A percentile compares a stretch with the other conserved stretches of the same genome.
Conservation (phyloP, 2,329 filamentous ascomycete species). For the Clonostachys sp. region DNA sequence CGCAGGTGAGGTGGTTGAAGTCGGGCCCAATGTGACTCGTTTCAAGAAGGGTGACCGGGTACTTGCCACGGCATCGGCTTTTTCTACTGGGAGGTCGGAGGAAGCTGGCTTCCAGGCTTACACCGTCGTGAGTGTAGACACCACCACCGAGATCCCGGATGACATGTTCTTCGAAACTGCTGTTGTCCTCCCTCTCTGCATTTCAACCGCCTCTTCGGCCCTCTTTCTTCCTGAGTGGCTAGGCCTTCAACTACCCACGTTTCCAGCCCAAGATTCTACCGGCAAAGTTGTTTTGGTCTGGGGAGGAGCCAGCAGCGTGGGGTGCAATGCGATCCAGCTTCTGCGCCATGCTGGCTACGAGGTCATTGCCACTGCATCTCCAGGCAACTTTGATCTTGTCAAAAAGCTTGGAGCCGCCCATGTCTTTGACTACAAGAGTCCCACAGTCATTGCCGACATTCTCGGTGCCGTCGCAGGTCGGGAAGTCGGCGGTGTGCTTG, state of each 20-base stretch:
- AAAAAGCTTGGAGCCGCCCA: conserved; percentile 35
- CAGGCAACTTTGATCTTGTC: conserved; percentile 22
- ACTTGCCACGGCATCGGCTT: too few species aligned
- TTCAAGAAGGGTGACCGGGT: conserved; percentile 44
- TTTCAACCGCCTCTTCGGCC: too few species aligned
- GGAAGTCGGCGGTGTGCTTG: too few species aligned
- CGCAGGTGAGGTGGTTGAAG: conserved; percentile 36
- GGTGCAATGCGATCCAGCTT: conserved; percentile 41
- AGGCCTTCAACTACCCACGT: too few species aligned
- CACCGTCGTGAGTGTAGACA: conserved; percentile 28
- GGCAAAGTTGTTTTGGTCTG: conserved; percentile 35
- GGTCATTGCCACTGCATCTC: conserved; percentile 28
- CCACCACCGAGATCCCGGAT: conserved; percentile 38
- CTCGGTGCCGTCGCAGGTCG: neutral
- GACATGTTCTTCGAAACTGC: conserved; percentile 40
- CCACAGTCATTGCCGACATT: conserved; percentile 14
- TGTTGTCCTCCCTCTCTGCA: neutral
- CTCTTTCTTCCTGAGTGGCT: too few species aligned
- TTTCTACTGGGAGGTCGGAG: conserved; percentile 28
- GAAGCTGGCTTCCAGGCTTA: conserved; percentile 19
- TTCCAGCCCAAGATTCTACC: neutral
- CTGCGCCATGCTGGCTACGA: conserved; percentile 28
- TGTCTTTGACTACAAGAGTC: conserved; percentile 38
- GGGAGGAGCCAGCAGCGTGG: conserved; percentile 48
- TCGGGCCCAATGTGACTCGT: too few species aligned